A percentile compares a stretch with the other conserved stretches of the same genome.
phyloP scores from a whole-genome alignment of 176 grass and related monocot genomes.

The Chrysopogon serrulatus region DNA sequence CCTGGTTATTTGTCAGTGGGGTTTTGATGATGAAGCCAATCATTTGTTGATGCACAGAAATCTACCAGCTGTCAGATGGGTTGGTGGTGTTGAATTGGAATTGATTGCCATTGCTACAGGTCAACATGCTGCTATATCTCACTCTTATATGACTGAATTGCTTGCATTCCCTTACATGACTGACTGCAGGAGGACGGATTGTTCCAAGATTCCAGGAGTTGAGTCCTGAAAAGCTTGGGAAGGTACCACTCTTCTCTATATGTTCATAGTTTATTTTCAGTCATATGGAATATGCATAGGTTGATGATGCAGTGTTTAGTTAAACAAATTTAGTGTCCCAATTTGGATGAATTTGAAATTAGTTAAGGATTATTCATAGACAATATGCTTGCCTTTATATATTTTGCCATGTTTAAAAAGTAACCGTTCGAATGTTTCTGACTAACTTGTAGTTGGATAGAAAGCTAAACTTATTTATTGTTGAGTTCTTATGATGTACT shows the following conservation, averaged over 20 bases:
- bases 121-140: constrained; percentile 5
- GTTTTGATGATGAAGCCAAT: constrained; percentile 99
- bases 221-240: constrained; percentile 85
- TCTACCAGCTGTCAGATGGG: constrained; percentile 97
- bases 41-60: constrained; percentile 91
- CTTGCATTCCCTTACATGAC: constrained; percentile 11
- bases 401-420: not conserved
- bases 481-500: too few relatives aligned
- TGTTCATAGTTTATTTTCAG: not conserved
- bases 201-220: constrained; percentile 97
- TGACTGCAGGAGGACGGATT: constrained; percentile 73
- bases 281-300: not conserved
- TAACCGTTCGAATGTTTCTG: not conserved
- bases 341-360: not conserved
- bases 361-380: not conserved
- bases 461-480: not conserved
- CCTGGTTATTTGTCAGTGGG: constrained; percentile 98
- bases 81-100: constrained; percentile 98
- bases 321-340: not conserved
- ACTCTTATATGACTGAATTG: not conserved
- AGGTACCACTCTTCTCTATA: constrained; percentile 34
- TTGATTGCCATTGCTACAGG: constrained; percentile 98
- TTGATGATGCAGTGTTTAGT: not conserved
- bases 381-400: not conserved
- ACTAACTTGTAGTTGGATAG: not conserved